These are phyloP conservation scores for Erodium texanum DNA, from an alignment of 441 rosid genomes.

Conservation along the genomic window DNA sequence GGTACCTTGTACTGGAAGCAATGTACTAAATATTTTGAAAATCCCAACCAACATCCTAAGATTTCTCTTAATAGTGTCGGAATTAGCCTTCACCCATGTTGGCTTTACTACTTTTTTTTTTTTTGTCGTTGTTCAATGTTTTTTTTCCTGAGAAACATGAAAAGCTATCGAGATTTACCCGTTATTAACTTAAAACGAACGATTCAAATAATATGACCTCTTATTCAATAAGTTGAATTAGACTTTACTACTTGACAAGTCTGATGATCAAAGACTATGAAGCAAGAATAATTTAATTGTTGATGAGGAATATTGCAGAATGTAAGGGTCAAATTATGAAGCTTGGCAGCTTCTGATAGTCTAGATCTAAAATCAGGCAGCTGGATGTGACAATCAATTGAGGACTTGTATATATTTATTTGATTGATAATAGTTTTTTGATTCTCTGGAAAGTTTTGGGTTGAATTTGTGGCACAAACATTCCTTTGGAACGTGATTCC, in stretches of 20 bases:
- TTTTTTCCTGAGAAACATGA: no score
- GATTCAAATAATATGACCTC: no score
- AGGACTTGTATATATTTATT: no score
- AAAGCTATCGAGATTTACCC: no score
- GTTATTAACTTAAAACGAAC: no score
- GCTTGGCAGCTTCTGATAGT: neutral
- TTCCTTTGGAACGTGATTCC: neutral
- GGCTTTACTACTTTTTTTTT: no score
- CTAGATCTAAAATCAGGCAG: slow-evolving; percentile 1
- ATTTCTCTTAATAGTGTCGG: neutral
- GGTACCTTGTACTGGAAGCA: neutral
- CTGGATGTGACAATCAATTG: neutral
- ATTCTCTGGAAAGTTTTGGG: neutral
- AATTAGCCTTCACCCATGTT: neutral
- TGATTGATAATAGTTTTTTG: neutral
- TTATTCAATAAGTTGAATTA: neutral
- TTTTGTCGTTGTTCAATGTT: no score
- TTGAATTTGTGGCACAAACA: neutral
- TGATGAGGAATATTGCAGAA: neutral
- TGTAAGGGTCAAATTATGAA: neutral
- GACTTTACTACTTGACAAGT: neutral
- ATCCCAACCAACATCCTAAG: neutral
- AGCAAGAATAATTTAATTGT: neutral
- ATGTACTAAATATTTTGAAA: neutral
- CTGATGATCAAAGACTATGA: neutral